Evolutionary conservation across 345 rosid species (phyloP), one percentile per base, ranked within the genome.

Genomic region (Hevea brasiliensis): DNA sequence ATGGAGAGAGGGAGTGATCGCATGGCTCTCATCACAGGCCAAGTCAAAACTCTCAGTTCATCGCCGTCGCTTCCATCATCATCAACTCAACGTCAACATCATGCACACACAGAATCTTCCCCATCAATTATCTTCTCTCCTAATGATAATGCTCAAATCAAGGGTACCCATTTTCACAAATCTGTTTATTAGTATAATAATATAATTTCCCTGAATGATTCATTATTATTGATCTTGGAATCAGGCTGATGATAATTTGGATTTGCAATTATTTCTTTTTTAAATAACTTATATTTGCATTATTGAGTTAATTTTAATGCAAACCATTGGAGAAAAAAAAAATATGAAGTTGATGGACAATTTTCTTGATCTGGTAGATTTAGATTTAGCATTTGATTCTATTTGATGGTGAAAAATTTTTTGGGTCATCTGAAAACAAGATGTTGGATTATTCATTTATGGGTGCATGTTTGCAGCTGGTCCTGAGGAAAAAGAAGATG

Each of bases 1-100:
- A 48, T 82, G 76, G 89, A 86, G 70, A 63, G 86, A 65, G 86
- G 92, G 55, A 77, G 82, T 17, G 92, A 88, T 76, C 84, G 87
- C 53, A 29, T 88, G 73, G 90, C 87, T 8, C 53, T 88, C 64
- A 88, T 88, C 74, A 84, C 87, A 35, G 85, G 89, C 6, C 84
- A 81, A 68, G n/a, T 74, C 61, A 84, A 23, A 65, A 53, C 17
- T 14, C 67, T 74, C 8, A 26, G 32, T 29, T 57, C 10, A 23
- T 65, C 76, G 0, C 67, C 72, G 37, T 61, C 71, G 23, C 21
- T 70, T 35, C 44, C 76, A 24, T 8, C 68, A 23, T 7, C 76
- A 41, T 42, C 70, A n/a, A 41, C 42, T 26, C 2, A 64, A 3
- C 4, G 21, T 18, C 47, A 17, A 2, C 58, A 24, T 24, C 65